Percentiles rank a stretch among this genome's conserved stretches.
phyloP scores from a whole-genome alignment of 140 eudicot species.

The Stevia rebaudiana region DNA sequence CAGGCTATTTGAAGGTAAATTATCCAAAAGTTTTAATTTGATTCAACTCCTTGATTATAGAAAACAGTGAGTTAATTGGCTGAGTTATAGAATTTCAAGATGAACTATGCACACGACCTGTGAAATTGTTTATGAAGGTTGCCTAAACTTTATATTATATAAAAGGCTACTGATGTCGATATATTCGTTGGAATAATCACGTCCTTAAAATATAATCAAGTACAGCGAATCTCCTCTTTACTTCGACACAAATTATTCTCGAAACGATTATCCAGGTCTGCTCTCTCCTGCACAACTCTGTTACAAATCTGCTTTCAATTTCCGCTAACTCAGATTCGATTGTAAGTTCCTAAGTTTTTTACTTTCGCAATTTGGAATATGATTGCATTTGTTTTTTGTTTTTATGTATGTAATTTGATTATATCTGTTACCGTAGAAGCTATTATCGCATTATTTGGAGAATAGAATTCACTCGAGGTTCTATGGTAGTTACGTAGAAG shows the following conservation, averaged over 20 bases:
- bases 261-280: neutral
- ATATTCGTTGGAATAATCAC: neutral
- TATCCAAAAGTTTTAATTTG: too few relatives aligned
- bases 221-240: conserved; percentile 10
- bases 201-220: neutral
- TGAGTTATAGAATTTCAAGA: too few relatives aligned
- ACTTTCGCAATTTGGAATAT: neutral
- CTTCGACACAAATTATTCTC: conserved; percentile 8
- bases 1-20: too few relatives aligned
- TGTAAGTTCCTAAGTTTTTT: conserved; percentile 12
- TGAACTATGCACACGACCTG: too few relatives aligned
- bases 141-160: too few relatives aligned
- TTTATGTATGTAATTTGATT: conserved; percentile 2
- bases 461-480: conserved; percentile 1
- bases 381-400: neutral
- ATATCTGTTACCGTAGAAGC: conserved; percentile 6
- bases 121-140: too few relatives aligned
- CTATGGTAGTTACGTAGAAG: neutral
- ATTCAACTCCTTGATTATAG: too few relatives aligned
- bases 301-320: neutral
- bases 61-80: too few relatives aligned
- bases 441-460: neutral
- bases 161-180: too few relatives aligned
- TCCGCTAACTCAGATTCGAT: conserved; percentile 27
- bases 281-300: neutral